phyloP scores from a whole-genome alignment of 2,329 filamentous ascomycete genomes.

The Hypocrella siamensis region DNA sequence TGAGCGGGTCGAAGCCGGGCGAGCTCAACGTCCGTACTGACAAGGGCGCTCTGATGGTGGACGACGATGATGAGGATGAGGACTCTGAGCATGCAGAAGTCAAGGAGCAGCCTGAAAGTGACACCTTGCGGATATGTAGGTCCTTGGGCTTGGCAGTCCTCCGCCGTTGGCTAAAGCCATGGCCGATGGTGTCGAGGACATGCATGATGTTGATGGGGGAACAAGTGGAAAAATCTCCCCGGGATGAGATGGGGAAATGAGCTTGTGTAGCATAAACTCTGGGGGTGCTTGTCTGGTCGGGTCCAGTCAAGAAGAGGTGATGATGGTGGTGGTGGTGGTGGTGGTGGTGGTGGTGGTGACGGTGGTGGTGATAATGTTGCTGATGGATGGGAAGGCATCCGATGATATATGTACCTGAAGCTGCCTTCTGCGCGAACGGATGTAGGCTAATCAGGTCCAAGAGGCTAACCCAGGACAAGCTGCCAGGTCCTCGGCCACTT shows the following conservation, averaged over 20 bases:
- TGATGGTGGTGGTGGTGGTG: background rate
- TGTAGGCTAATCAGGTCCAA: no score
- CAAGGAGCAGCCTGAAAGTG: slow-evolving; percentile 23
- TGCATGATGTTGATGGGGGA: slow-evolving; percentile 13
- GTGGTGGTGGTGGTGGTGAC: background rate
- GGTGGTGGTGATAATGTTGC: background rate
- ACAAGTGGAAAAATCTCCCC: background rate
- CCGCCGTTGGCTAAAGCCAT: slow-evolving; percentile 19
- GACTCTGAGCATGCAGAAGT: slow-evolving; percentile 19
- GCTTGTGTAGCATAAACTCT: background rate
- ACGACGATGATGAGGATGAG: slow-evolving; percentile 11
- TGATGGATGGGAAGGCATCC: no score
- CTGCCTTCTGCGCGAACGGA: no score
- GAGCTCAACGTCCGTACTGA: slow-evolving; percentile 9
- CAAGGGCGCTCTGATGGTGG: slow-evolving; percentile 11
- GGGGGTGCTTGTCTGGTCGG: background rate
- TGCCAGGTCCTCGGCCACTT: no score
- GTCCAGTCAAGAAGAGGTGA: no score
- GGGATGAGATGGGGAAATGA: background rate
- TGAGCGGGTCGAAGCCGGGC: slow-evolving; percentile 17
- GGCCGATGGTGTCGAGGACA: slow-evolving; percentile 13
- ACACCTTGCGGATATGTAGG: slow-evolving; percentile 24
- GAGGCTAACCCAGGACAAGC: no score
- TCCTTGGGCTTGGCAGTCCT: slow-evolving; percentile 19
- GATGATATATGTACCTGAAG: no score